Percentiles rank a stretch among this genome's conserved stretches.
These are phyloP conservation scores for Salix suchowensis DNA, from an alignment of 345 rosid species.

Conservation along the genomic window DNA sequence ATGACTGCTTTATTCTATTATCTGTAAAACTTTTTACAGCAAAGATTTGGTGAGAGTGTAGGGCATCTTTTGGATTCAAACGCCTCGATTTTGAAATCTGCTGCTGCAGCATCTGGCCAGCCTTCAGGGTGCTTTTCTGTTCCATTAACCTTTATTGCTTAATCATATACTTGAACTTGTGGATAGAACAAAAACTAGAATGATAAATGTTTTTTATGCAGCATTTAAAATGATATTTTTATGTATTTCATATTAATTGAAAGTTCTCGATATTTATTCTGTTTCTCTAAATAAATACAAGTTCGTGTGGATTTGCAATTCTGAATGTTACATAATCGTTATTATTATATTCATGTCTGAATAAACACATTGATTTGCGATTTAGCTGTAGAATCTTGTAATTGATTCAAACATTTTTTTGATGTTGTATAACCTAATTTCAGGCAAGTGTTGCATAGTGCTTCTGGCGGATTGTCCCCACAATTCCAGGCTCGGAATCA, in stretches of 20 bases:
- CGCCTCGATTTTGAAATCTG: slow-evolving; percentile 81
- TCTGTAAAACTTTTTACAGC: slow-evolving; percentile 36
- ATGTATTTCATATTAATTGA: neutral
- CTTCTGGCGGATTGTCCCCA: slow-evolving; percentile 79
- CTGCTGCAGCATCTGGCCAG: slow-evolving; percentile 69
- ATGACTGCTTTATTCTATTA: neutral
- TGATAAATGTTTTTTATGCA: neutral
- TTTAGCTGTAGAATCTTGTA: neutral
- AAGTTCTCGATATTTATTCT: neutral
- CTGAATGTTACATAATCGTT: neutral
- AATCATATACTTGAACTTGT: slow-evolving; percentile 2
- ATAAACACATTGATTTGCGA: neutral
- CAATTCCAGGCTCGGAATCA: slow-evolving; percentile 86
- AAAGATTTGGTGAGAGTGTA: slow-evolving; percentile 78
- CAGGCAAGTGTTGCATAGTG: slow-evolving; percentile 93
- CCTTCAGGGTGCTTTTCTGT: slow-evolving; percentile 70
- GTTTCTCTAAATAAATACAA: neutral
- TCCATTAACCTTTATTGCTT: slow-evolving; percentile 16
- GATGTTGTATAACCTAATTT: slow-evolving; percentile 20
- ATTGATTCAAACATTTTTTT: neutral
- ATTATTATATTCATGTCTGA: neutral
- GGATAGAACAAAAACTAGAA: neutral
- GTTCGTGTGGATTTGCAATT: neutral
- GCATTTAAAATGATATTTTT: neutral
- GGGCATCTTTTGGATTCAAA: slow-evolving; percentile 86